Evolutionary conservation across 306 rosid species (phyloP).

Genomic region (Cercis canadensis): DNA sequence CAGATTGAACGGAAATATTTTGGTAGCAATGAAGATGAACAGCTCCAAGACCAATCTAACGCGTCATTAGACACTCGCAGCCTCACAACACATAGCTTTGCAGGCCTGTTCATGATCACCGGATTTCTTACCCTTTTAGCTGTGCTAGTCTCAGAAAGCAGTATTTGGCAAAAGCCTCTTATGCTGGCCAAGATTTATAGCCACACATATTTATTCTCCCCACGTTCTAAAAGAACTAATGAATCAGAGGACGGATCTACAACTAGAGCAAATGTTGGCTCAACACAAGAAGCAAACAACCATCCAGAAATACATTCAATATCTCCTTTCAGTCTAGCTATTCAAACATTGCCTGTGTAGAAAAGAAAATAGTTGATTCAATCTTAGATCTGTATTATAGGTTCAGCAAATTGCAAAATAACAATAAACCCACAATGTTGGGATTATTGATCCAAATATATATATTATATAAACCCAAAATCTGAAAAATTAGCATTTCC

Average conservation of each 20-base stretch:
- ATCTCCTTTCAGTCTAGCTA: not conserved
- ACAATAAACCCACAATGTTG: no score
- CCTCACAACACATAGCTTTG: conserved; percentile 29
- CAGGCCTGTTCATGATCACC: conserved; percentile 31
- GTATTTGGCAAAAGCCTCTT: conserved; percentile 15
- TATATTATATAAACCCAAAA: no score
- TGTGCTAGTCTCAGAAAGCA: conserved; percentile 16
- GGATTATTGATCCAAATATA: no score
- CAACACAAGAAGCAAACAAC: not conserved
- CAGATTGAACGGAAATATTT: not conserved
- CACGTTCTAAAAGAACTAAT: not conserved
- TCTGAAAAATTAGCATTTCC: no score
- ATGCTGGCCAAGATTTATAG: conserved; percentile 7
- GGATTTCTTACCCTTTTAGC: conserved; percentile 20
- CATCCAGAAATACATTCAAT: not conserved
- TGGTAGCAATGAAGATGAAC: not conserved
- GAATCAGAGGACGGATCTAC: not conserved
- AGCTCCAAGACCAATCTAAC: no score
- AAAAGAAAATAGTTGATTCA: no score
- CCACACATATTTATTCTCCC: not conserved
- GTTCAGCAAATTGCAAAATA: no score
- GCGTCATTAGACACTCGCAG: not conserved
- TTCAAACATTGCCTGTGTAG: not conserved
- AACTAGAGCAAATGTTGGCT: not conserved
- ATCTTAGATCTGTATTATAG: no score